phyloP scores from a whole-genome alignment of 2,329 filamentous ascomycete species.

The Cordyceps tenuipes region DNA sequence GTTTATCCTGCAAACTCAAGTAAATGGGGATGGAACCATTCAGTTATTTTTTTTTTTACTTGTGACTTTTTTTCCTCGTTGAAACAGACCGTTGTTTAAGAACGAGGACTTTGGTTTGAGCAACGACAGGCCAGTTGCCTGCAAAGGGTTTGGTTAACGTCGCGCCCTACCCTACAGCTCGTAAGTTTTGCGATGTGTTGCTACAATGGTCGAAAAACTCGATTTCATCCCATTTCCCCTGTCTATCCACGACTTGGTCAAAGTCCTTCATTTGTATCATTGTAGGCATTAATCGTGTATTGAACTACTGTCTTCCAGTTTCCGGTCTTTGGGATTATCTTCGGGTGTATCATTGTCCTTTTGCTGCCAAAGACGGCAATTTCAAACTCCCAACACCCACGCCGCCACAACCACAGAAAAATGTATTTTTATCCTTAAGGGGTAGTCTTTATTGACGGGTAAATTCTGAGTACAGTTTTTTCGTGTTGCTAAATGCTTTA shows the following conservation, averaged over 20 bases:
- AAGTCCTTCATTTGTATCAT: background rate
- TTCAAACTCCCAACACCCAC: no score
- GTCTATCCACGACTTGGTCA: background rate
- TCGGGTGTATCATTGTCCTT: no score
- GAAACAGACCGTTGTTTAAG: background rate
- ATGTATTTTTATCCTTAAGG: no score
- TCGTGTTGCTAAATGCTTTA: no score
- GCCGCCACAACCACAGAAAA: no score
- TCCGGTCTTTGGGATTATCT: no score
- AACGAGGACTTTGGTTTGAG: background rate
- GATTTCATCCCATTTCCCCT: background rate
- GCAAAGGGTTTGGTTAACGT: background rate
- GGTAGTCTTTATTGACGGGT: no score
- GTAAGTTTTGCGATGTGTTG: background rate
- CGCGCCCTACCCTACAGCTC: background rate
- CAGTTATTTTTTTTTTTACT: background rate
- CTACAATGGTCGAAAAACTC: background rate
- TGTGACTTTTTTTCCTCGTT: background rate
- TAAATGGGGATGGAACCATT: no score
- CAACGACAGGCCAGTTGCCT: background rate
- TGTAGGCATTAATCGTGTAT: background rate
- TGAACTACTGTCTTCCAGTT: no score
- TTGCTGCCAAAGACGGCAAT: no score
- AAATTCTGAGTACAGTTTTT: no score
- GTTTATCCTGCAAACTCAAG: no score